Percentiles rank a stretch among this genome's conserved stretches.
Evolutionary conservation across 768 basidiomycete genomes (phyloP).

Genomic region (Erythrobasidium yunnanense): DNA sequence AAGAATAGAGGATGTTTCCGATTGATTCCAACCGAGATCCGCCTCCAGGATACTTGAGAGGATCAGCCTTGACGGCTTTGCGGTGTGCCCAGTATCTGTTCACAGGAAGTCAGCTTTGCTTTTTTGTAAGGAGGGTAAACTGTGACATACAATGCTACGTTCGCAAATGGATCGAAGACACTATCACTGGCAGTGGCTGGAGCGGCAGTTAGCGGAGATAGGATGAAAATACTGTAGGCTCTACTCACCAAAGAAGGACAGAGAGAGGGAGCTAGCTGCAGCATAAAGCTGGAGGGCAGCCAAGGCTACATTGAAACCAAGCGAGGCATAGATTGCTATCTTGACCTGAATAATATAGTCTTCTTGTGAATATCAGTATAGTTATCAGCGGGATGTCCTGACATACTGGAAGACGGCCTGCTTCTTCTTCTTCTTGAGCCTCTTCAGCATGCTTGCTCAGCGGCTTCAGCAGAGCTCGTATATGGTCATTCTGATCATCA

Average conservation of each 20-base stretch:
- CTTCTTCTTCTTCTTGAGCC: conserved; percentile 14
- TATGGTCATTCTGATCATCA: conserved; percentile 28
- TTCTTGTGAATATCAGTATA: not conserved
- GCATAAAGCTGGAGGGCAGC: conserved; percentile 57
- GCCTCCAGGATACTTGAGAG: conserved; percentile 26
- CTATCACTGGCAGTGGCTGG: not conserved
- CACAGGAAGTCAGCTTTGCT: not conserved
- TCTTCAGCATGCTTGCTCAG: not conserved
- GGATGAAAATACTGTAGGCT: conserved; percentile 56
- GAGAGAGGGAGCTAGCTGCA: conserved; percentile 67
- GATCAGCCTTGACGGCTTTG: conserved; percentile 14
- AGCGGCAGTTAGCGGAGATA: not conserved
- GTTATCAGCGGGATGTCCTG: not conserved
- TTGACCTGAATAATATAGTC: conserved; percentile 24
- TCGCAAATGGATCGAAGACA: conserved; percentile 43
- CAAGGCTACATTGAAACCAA: conserved; percentile 26
- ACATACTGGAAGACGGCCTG: not conserved
- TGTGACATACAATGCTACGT: conserved; percentile 39
- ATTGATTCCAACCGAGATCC: conserved; percentile 22
- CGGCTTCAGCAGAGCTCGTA: conserved; percentile 26
- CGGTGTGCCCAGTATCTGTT: conserved; percentile 15
- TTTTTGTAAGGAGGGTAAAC: not conserved
- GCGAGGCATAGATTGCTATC: conserved; percentile 23
- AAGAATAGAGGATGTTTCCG: conserved; percentile 29
- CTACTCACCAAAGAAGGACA: conserved; percentile 77